Evolutionary conservation across 1,139 yeast species (phyloP).

Genomic region (Wickerhamiella pararugosa): DNA sequence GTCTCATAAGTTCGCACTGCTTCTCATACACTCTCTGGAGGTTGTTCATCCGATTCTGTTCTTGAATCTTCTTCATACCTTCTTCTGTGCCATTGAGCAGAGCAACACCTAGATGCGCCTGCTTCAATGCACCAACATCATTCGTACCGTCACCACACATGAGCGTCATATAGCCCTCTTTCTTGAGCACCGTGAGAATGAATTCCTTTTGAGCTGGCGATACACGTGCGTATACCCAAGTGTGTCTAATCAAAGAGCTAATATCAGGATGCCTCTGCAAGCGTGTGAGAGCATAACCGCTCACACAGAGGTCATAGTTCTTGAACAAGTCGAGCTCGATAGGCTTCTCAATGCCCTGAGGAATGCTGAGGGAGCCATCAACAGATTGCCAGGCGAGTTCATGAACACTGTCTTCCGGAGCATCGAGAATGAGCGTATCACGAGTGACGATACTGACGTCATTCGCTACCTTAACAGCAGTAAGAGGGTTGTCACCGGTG

Average conservation of each 20-base stretch:
- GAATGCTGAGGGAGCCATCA: slow-evolving; percentile 48
- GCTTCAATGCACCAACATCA: slow-evolving; percentile 98
- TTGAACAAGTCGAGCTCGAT: slow-evolving; percentile 46
- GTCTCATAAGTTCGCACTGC: slow-evolving; percentile 60
- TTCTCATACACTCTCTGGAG: slow-evolving; percentile 61
- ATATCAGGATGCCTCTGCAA: slow-evolving; percentile 52
- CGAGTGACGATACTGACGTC: slow-evolving; percentile 79
- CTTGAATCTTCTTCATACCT: slow-evolving; percentile 79
- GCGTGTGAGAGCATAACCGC: slow-evolving; percentile 76
- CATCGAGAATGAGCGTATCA: slow-evolving; percentile 75
- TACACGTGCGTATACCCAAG: slow-evolving; percentile 97
- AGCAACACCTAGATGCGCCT: slow-evolving; percentile 97
- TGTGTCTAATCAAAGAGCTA: slow-evolving; percentile 58
- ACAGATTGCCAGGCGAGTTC: slow-evolving; percentile 77
- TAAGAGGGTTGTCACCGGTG: slow-evolving; percentile 96
- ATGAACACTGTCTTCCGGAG: slow-evolving; percentile 46
- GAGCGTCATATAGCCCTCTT: slow-evolving; percentile 79
- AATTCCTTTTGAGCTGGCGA: slow-evolving; percentile 94
- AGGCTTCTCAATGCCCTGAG: slow-evolving; percentile 46
- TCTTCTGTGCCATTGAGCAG: slow-evolving; percentile 93
- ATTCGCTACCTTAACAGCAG: slow-evolving; percentile 95
- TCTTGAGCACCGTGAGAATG: slow-evolving; percentile 67
- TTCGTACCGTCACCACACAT: slow-evolving; percentile 99
- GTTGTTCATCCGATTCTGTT: slow-evolving; percentile 55
- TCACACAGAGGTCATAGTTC: slow-evolving; percentile 73